Evolutionary conservation across 2,329 filamentous ascomycete species (phyloP).

Genomic region (Emydomyces testavorans): DNA sequence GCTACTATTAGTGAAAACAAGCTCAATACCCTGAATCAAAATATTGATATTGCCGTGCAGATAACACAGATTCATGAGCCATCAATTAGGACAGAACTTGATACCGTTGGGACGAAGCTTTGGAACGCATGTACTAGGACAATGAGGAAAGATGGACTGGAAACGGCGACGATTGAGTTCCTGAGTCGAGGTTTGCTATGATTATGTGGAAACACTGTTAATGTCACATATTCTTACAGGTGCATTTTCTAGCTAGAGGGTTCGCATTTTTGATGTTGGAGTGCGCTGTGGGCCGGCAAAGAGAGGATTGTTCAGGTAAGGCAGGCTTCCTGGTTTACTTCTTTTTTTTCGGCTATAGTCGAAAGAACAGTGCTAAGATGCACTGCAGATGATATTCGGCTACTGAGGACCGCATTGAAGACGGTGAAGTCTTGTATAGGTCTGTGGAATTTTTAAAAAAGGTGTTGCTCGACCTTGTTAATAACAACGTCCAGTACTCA

Average conservation of each 20-base stretch:
- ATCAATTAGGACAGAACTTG: constrained; percentile 20
- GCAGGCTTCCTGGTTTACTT: not conserved
- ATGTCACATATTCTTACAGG: not conserved
- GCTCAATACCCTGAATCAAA: constrained; percentile 14
- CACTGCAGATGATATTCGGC: constrained; percentile 40
- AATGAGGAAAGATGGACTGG: constrained; percentile 13
- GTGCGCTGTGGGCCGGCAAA: constrained; percentile 30
- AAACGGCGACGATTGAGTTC: constrained; percentile 9
- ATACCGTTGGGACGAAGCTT: constrained; percentile 25
- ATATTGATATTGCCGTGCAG: constrained; percentile 17
- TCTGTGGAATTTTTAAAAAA: constrained; percentile 28
- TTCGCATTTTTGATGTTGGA: constrained; percentile 61
- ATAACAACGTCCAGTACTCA: constrained; percentile 32
- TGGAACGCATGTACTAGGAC: constrained; percentile 31
- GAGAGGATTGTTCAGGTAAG: not conserved
- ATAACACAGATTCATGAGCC: not conserved
- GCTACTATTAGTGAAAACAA: not conserved
- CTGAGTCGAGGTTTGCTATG: constrained; percentile 18
- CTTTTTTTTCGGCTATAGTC: too few species aligned
- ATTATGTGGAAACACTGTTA: not conserved
- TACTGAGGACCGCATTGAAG: constrained; percentile 58
- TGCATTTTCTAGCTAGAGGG: constrained; percentile 33
- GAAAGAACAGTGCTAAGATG: not conserved
- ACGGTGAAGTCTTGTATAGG: constrained; percentile 53
- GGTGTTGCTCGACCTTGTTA: constrained; percentile 5